Percentiles rank a stretch among this genome's conserved stretches.
Conservation (phyloP, 2,329 filamentous ascomycete species). For the Beauveria asiatica region DNA sequence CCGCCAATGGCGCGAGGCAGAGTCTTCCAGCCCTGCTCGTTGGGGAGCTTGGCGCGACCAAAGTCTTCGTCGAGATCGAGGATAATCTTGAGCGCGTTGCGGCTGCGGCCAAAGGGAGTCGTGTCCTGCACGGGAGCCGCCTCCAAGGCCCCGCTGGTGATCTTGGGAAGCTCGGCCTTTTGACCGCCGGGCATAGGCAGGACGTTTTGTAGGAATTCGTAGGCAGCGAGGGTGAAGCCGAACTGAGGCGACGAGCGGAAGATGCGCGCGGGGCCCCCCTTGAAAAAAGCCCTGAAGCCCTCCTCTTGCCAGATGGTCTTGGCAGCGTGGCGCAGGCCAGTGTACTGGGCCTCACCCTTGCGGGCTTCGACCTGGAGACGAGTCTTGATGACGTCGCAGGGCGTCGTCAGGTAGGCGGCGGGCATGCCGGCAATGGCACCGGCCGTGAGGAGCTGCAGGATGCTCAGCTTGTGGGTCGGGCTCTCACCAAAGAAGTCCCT, state of each 20-base stretch:
- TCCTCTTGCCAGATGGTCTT: conserved; percentile 79
- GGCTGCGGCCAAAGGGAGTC: conserved; percentile 52
- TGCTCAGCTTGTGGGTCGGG: conserved; percentile 74
- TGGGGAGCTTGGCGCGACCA: conserved; percentile 59
- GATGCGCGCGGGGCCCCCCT: conserved; percentile 92
- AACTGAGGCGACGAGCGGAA: conserved; percentile 94
- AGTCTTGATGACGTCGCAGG: conserved; percentile 98
- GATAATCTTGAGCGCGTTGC: conserved; percentile 92
- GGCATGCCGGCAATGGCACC: conserved; percentile 93
- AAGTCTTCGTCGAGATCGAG: conserved; percentile 92
- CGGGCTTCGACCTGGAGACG: conserved; percentile 93
- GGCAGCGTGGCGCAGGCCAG: conserved; percentile 76
- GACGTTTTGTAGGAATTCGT: conserved; percentile 78
- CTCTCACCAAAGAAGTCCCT: conserved; percentile 88
- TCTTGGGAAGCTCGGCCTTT: conserved; percentile 40
- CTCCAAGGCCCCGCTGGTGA: conserved; percentile 52
- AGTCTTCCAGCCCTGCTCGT: conserved; percentile 43
- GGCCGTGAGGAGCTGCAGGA: conserved; percentile 84
- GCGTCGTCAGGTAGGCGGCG: conserved; percentile 88
- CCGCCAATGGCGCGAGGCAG: conserved; percentile 43
- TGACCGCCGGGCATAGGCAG: conserved; percentile 68
- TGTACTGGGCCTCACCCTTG: conserved; percentile 88
- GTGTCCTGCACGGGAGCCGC: conserved; percentile 36
- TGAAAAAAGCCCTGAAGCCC: conserved; percentile 95
- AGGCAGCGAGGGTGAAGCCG: conserved; percentile 91